Evolutionary conservation across 140 eudicot genomes (phyloP).

Genomic region (Ambrosia hybrid): DNA sequence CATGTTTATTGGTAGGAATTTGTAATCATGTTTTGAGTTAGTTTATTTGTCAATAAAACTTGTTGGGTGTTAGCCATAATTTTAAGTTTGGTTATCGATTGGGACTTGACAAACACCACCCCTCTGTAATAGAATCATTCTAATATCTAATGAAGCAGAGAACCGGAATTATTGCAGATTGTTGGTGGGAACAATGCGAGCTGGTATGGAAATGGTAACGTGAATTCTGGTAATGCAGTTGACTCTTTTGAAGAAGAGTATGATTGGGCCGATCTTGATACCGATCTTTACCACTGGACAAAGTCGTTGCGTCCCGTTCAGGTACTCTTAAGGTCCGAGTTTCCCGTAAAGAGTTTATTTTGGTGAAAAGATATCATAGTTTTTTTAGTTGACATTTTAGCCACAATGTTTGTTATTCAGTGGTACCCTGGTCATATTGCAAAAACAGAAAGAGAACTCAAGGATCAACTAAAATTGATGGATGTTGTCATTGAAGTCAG

Average conservation of each 20-base stretch:
- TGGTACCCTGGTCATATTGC: slow-evolving; percentile 56
- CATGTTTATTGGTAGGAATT: too few relatives aligned
- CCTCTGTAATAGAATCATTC: neutral
- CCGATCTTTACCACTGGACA: slow-evolving; percentile 71
- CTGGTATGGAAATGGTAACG: slow-evolving; percentile 38
- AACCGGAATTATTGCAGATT: slow-evolving; percentile 41
- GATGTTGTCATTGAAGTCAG: slow-evolving; percentile 96
- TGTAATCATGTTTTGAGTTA: too few relatives aligned
- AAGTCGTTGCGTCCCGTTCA: slow-evolving; percentile 42
- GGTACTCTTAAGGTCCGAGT: slow-evolving; percentile 44
- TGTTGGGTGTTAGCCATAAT: too few relatives aligned
- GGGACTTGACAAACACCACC: too few relatives aligned
- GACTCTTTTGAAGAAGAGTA: slow-evolving; percentile 39
- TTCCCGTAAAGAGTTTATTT: neutral
- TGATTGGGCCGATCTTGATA: slow-evolving; percentile 40
- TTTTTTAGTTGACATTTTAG: too few relatives aligned
- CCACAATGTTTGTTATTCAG: too few relatives aligned
- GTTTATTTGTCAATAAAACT: too few relatives aligned
- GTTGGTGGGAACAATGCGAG: slow-evolving; percentile 63
- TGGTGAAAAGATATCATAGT: neutral
- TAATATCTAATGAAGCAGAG: slow-evolving; percentile 2
- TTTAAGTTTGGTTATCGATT: too few relatives aligned
- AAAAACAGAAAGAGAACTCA: slow-evolving; percentile 88
- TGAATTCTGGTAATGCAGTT: slow-evolving; percentile 30
- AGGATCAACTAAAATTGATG: slow-evolving; percentile 83